Percentiles rank a stretch among this genome's conserved stretches.
phyloP scores from a whole-genome alignment of 306 rosid genomes.

The Cicer chorassanicum region DNA sequence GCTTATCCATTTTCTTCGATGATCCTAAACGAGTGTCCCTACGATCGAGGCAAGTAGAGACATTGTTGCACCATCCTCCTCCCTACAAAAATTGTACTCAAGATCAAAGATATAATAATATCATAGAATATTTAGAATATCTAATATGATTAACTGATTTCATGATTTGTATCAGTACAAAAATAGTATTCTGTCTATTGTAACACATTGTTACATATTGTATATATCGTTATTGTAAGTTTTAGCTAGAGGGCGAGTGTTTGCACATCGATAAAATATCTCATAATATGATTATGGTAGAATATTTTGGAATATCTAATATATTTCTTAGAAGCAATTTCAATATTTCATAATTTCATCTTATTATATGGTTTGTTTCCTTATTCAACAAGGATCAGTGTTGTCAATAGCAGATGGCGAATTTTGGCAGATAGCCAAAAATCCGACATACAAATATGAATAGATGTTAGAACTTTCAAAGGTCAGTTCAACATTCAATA shows the following conservation, averaged over 20 bases:
- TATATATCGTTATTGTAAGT: background rate
- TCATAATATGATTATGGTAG: background rate
- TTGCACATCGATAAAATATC: background rate
- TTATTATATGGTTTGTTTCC: background rate
- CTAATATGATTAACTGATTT: background rate
- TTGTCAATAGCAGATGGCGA: too few relatives aligned
- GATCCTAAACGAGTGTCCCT: constrained; percentile 80
- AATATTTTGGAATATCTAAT: background rate
- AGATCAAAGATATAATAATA: constrained; percentile 4
- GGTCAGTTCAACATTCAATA: too few relatives aligned
- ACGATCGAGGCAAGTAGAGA: constrained; percentile 67
- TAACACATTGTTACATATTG: background rate
- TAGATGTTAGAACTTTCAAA: too few relatives aligned
- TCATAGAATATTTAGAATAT: background rate
- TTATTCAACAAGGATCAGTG: background rate
- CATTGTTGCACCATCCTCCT: constrained; percentile 96
- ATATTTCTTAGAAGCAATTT: too few relatives aligned
- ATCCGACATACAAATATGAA: too few relatives aligned
- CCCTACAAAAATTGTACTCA: constrained; percentile 58
- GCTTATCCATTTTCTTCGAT: constrained; percentile 64
- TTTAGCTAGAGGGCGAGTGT: background rate
- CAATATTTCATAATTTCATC: background rate
- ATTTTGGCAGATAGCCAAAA: too few relatives aligned
- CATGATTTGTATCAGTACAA: background rate
- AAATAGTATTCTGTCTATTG: background rate